Evolutionary conservation across 2,329 filamentous ascomycete species (phyloP).

Genomic region (Pyricularia grisea): DNA sequence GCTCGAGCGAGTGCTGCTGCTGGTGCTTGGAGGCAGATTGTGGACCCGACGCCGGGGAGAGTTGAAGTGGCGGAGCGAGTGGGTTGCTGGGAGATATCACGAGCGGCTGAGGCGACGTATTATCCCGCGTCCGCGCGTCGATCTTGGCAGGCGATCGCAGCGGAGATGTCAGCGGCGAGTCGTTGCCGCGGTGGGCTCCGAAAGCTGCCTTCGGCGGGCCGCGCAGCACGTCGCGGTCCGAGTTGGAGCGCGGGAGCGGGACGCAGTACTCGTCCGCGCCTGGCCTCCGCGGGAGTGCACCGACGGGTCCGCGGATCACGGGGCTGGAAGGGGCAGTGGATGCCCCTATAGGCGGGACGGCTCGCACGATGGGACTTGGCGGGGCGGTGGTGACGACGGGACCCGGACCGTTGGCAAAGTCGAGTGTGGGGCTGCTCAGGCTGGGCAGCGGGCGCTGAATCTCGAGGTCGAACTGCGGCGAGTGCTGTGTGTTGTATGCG

Average conservation of each 20-base stretch:
- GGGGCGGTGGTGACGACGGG: neutral
- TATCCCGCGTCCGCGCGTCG: neutral
- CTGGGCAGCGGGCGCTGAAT: neutral
- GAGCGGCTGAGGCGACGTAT: neutral
- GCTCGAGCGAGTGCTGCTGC: slow-evolving; percentile 1
- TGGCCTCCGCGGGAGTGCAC: neutral
- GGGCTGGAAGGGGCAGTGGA: neutral
- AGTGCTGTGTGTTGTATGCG: neutral
- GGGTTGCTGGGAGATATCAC: neutral
- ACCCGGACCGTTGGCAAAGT: neutral
- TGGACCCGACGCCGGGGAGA: neutral
- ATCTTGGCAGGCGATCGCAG: neutral
- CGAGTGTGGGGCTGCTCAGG: neutral
- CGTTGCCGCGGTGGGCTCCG: neutral
- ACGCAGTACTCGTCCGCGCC: slow-evolving; percentile 2
- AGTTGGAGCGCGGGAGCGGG: neutral
- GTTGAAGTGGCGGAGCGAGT: neutral
- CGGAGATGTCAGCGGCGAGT: neutral
- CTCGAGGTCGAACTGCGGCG: neutral
- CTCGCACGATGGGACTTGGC: neutral
- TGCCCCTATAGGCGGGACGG: neutral
- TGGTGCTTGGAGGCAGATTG: neutral
- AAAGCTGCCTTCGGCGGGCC: neutral
- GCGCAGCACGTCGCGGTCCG: neutral
- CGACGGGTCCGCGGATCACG: neutral